A percentile compares a stretch with the other conserved stretches of the same genome.
Conservation (phyloP, 345 rosid genomes). For the Aethionema arabicum region DNA sequence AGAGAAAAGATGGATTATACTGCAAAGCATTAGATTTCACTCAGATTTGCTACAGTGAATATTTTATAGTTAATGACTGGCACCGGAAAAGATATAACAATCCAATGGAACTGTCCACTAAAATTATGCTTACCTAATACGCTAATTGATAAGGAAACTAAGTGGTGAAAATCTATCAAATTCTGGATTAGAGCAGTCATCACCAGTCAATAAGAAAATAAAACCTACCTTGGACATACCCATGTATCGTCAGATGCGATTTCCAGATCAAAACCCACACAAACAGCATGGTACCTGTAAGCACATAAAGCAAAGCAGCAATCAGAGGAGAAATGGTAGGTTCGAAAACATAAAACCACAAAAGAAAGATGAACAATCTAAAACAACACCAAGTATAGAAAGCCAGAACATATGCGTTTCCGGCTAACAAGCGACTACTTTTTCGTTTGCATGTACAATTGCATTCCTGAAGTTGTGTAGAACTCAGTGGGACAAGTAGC, state of each 20-base stretch:
- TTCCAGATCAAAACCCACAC: constrained; percentile 95
- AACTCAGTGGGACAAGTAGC: neutral
- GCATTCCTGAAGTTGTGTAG: constrained; percentile 2
- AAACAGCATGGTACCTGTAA: constrained; percentile 94
- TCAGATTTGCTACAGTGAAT: constrained; percentile 4
- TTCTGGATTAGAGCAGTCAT: constrained; percentile 30
- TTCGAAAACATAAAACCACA: neutral
- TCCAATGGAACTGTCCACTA: neutral
- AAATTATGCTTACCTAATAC: constrained; percentile 1
- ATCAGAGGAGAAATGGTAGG: constrained; percentile 19
- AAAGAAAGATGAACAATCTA: constrained; percentile 22
- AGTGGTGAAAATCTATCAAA: constrained; percentile 9
- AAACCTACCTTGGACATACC: constrained; percentile 89
- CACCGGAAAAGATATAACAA: constrained; percentile 9
- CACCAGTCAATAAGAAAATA: constrained; percentile 26
- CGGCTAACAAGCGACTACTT: neutral
- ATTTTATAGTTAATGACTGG: constrained; percentile 11
- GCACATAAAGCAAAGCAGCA: constrained; percentile 29
- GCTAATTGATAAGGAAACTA: neutral
- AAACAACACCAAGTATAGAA: constrained; percentile 1
- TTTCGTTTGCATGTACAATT: neutral
- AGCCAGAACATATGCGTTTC: constrained; percentile 9
- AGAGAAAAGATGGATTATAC: constrained; percentile 2
- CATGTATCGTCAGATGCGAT: constrained; percentile 79
- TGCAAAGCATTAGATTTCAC: neutral